phyloP scores from a whole-genome alignment of 2,329 filamentous ascomycete genomes.

The Calonectria naviculata region DNA sequence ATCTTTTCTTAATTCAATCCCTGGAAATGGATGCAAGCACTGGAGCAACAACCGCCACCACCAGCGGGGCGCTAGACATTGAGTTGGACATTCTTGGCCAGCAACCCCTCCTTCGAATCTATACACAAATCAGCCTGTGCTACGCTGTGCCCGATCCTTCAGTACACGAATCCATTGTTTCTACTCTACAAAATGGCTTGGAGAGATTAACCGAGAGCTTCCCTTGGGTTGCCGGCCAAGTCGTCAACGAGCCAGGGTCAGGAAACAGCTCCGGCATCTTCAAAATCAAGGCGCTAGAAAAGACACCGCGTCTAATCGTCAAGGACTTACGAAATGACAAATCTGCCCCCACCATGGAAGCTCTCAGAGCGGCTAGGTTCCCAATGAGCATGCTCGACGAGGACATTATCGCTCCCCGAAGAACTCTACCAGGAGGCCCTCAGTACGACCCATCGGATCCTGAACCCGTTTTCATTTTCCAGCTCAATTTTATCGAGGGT shows the following conservation, averaged over 20 bases:
- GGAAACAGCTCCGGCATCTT: slow-evolving; percentile 45
- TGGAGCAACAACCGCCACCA: not conserved
- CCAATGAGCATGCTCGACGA: slow-evolving; percentile 63
- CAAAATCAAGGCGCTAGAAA: slow-evolving; percentile 50
- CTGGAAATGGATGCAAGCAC: slow-evolving; percentile 11
- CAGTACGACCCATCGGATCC: slow-evolving; percentile 34
- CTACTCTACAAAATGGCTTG: slow-evolving; percentile 49
- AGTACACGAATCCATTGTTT: slow-evolving; percentile 39
- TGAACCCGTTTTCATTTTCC: slow-evolving; percentile 56
- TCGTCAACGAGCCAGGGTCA: slow-evolving; percentile 45
- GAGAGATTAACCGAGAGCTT: slow-evolving; percentile 51
- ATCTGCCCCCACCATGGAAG: slow-evolving; percentile 50
- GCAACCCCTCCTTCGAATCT: slow-evolving; percentile 53
- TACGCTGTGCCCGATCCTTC: slow-evolving; percentile 46
- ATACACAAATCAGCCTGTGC: slow-evolving; percentile 57
- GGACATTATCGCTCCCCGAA: slow-evolving; percentile 51
- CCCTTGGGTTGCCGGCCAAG: slow-evolving; percentile 60
- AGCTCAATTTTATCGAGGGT: slow-evolving; percentile 59
- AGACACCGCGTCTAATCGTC: slow-evolving; percentile 49
- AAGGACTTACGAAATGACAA: slow-evolving; percentile 54
- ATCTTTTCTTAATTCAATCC: not conserved
- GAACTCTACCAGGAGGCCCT: slow-evolving; percentile 48
- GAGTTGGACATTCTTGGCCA: slow-evolving; percentile 56
- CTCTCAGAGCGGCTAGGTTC: slow-evolving; percentile 50
- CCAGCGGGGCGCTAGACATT: slow-evolving; percentile 24